A percentile compares a stretch with the other conserved stretches of the same genome.
These are phyloP conservation scores for Candida easanensis DNA, from an alignment of 805 yeast species.

Conservation along the genomic window DNA sequence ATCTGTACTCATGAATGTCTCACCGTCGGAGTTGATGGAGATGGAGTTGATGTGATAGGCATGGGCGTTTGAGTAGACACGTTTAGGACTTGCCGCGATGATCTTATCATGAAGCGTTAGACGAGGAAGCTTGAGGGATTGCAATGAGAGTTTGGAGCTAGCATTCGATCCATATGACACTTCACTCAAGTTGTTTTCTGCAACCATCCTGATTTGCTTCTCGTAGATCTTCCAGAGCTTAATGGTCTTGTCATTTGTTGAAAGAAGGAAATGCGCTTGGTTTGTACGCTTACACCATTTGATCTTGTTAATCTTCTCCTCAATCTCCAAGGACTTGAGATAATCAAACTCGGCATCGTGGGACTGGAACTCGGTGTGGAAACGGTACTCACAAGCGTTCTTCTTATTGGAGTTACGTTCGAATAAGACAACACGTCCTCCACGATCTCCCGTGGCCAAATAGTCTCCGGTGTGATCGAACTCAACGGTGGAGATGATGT, in stretches of 20 bases:
- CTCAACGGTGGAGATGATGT: conserved; percentile 94
- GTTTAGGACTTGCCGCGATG: conserved; percentile 91
- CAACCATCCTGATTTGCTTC: conserved; percentile 85
- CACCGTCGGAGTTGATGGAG: conserved; percentile 92
- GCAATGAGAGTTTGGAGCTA: conserved; percentile 28
- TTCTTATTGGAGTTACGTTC: conserved; percentile 78
- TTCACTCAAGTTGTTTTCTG: conserved; percentile 80
- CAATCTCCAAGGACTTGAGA: conserved; percentile 91
- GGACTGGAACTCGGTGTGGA: conserved; percentile 94
- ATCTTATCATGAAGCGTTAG: conserved; percentile 92
- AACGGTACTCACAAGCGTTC: conserved; percentile 86
- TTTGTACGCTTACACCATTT: conserved; percentile 91
- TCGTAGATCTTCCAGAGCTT: conserved; percentile 96
- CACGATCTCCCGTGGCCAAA: conserved; percentile 97
- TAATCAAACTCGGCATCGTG: conserved; percentile 99
- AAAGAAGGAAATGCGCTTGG: conserved; percentile 83
- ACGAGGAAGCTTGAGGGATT: conserved; percentile 73
- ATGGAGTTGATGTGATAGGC: conserved; percentile 97
- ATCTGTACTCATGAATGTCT: conserved; percentile 89
- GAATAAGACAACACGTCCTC: conserved; percentile 95
- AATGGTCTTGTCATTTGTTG: conserved; percentile 97
- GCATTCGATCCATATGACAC: conserved; percentile 16
- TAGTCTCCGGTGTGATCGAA: conserved; percentile 94
- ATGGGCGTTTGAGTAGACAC: conserved; percentile 91
- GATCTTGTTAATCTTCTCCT: conserved; percentile 96